Evolutionary conservation across 495 filamentous ascomycete genomes (phyloP), one percentile per base, ranked within the genome.

Genomic region (Daldinia vernicosa): DNA sequence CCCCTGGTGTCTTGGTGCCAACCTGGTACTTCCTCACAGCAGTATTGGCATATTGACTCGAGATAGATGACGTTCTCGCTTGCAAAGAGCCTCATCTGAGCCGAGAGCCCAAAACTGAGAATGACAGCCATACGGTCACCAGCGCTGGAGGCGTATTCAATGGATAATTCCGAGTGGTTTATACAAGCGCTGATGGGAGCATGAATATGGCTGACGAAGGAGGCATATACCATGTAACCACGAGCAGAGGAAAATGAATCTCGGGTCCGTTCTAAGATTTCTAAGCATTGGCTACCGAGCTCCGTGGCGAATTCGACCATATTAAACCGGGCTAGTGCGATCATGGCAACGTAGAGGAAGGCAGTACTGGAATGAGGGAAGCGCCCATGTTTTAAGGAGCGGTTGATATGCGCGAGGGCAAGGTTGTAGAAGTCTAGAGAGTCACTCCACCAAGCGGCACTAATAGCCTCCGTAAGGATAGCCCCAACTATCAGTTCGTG

Each of bases 361-460:
- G 87, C 92, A 69, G 94, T 85, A 28, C 92, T 89, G 15, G 90
- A 88, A 75, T 96, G 91, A 0, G 90, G 87, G 72, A 91, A 93
- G 2, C 86, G 83, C 0, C 90, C 91, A 40, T 85, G 83, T 9
- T 76, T 79, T 15, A 96, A 81, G 70, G 92, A 89, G 22, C 89
- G 85, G 50, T 90, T 84, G 71, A 95, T 81, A 82, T 93, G 89
- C 56, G 89, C 84, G 11, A 95, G 84, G 4, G 89, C 82, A 64
- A 92, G 87, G 59, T 91, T 88, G 75, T 94, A 96, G 78, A 94
- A 97, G 26, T 88, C 85, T 24, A 92, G 73, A 17, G 83, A 80
- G 75, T 95, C 89, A 70, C 87, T 89, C 93, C 93, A 97, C 79
- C 91, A 97, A 0, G 90, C 90, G n/a, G 92, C 89, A 56, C 89